Evolutionary conservation across 2,329 filamentous ascomycete species (phyloP).

Genomic region (Trichoderma sp.): DNA sequence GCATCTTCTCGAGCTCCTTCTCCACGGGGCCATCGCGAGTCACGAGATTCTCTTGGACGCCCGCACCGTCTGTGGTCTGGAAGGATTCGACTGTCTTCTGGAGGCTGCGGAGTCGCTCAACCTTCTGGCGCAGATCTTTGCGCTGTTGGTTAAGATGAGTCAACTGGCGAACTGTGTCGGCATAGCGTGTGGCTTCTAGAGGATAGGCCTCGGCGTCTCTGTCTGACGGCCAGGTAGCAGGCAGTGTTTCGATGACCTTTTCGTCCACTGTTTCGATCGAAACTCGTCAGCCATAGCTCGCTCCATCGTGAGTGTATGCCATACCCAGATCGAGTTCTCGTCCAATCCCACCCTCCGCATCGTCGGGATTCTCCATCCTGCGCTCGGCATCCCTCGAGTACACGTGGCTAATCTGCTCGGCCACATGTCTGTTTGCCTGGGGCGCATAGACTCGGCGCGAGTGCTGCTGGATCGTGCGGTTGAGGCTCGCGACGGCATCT

Average conservation of each 20-base stretch:
- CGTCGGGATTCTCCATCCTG: slow-evolving; percentile 39
- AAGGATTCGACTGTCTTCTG: slow-evolving; percentile 52
- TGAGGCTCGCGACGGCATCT: slow-evolving; percentile 59
- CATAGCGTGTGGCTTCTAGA: slow-evolving; percentile 54
- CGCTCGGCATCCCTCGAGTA: slow-evolving; percentile 56
- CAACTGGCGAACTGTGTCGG: slow-evolving; percentile 52
- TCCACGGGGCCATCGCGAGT: slow-evolving; percentile 66
- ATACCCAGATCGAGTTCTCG: slow-evolving; percentile 49
- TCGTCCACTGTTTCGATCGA: slow-evolving; percentile 42
- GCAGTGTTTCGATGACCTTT: slow-evolving; percentile 49
- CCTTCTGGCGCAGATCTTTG: slow-evolving; percentile 40
- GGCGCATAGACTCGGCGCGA: slow-evolving; percentile 65
- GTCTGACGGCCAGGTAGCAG: slow-evolving; percentile 48
- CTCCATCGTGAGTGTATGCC: neutral
- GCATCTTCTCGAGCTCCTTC: slow-evolving; percentile 66
- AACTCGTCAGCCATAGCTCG: neutral
- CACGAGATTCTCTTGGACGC: slow-evolving; percentile 66
- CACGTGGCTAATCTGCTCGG: slow-evolving; percentile 69
- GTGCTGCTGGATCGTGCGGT: slow-evolving; percentile 65
- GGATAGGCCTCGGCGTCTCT: slow-evolving; percentile 43
- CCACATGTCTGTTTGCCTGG: slow-evolving; percentile 69
- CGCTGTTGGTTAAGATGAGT: slow-evolving; percentile 49
- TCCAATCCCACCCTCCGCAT: slow-evolving; percentile 41
- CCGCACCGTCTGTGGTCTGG: slow-evolving; percentile 34
- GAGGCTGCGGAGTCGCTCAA: slow-evolving; percentile 53